Evolutionary conservation across 2,329 filamentous ascomycete species (phyloP).

Genomic region (Aspergillus glaucus): DNA sequence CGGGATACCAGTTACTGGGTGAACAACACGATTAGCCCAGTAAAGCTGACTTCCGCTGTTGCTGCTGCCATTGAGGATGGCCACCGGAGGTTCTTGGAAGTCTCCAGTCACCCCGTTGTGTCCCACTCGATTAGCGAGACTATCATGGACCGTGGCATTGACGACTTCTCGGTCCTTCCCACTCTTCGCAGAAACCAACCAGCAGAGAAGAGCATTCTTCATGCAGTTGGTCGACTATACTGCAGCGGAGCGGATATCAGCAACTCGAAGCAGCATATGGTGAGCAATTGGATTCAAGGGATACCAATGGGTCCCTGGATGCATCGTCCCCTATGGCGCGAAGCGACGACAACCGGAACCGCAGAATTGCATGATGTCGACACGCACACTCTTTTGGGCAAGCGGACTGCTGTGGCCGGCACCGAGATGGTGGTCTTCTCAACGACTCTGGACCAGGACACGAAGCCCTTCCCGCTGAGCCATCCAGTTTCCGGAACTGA

Average conservation of each 20-base stretch:
- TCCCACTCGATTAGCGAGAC: conserved; percentile 39
- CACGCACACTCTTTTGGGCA: conserved; percentile 32
- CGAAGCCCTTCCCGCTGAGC: conserved; percentile 37
- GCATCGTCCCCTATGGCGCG: conserved; percentile 5
- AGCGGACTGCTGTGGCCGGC: conserved; percentile 21
- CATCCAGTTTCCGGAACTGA: conserved; percentile 39
- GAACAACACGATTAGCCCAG: conserved; percentile 30
- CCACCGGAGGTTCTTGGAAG: conserved; percentile 35
- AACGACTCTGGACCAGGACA: conserved; percentile 31
- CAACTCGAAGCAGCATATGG: conserved; percentile 19
- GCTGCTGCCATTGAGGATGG: conserved; percentile 33
- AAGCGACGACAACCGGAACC: conserved; percentile 4
- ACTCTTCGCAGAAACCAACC: conserved; percentile 26
- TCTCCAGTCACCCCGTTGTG: conserved; percentile 39
- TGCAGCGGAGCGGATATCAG: conserved; percentile 22
- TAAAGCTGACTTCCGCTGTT: conserved; percentile 32
- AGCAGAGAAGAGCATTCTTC: conserved; percentile 20
- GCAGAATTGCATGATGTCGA: conserved; percentile 26
- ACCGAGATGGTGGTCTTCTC: conserved; percentile 26
- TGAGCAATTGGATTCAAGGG: conserved; percentile 17
- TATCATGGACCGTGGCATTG: conserved; percentile 23
- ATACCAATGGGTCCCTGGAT: conserved; percentile 22
- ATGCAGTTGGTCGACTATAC: conserved; percentile 23
- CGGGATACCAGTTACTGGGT: conserved; percentile 27
- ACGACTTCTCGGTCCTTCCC: conserved; percentile 25